A percentile compares a stretch with the other conserved stretches of the same genome.
These are phyloP conservation scores for Coniosporium tulheliwenetii DNA, from an alignment of 2,329 filamentous ascomycete genomes.

Conservation along the genomic window DNA sequence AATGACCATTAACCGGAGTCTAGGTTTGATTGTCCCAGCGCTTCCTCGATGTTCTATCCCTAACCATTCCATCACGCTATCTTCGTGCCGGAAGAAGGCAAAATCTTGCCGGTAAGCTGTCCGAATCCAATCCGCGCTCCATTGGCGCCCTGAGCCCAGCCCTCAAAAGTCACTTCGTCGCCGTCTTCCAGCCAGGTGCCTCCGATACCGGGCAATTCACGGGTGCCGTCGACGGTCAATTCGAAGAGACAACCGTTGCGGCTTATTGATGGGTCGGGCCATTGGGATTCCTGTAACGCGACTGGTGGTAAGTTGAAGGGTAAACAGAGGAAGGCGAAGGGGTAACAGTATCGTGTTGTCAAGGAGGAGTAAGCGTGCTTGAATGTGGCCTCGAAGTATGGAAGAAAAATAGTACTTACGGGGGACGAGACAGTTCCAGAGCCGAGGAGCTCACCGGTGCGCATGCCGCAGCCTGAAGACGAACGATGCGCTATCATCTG, in stretches of 20 bases:
- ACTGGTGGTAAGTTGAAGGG: no score
- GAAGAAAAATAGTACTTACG: conserved; percentile 3
- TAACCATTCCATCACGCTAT: no score
- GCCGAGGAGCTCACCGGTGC: conserved; percentile 26
- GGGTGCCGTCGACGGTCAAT: conserved; percentile 19
- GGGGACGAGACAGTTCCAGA: conserved; percentile 28
- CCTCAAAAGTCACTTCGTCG: conserved; percentile 21
- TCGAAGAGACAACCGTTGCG: conserved; percentile 27
- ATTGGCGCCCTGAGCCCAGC: conserved; percentile 3
- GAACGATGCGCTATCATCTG: conserved; percentile 29
- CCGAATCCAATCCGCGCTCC: no score
- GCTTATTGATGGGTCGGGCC: conserved; percentile 3
- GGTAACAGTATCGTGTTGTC: neutral
- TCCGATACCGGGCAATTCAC: conserved; percentile 12
- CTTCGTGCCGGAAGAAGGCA: no score
- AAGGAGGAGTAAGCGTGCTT: neutral
- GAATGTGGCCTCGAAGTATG: neutral
- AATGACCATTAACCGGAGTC: no score
- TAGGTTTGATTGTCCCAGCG: no score
- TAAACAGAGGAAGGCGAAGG: no score
- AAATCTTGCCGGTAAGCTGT: no score
- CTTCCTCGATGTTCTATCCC: no score
- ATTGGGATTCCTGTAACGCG: neutral
- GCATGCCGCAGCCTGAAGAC: conserved; percentile 23
- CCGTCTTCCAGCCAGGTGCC: conserved; percentile 25